These are phyloP conservation scores for Malassezia dermatis DNA, from an alignment of 1,284 basidiomycete species.

Conservation along the genomic window DNA sequence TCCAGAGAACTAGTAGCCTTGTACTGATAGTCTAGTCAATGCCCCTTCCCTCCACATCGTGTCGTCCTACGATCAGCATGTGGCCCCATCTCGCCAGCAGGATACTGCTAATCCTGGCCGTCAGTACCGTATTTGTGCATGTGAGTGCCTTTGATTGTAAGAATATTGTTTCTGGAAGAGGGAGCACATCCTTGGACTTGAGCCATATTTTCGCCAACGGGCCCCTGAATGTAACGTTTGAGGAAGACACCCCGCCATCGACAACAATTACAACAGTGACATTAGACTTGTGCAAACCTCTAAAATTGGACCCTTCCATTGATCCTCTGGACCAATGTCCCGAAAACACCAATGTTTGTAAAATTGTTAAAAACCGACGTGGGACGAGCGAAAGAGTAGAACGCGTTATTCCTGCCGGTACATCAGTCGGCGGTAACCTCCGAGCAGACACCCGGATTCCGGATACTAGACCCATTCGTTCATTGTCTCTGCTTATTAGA, in stretches of 20 bases:
- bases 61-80: not conserved
- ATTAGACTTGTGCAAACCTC: conserved; percentile 10
- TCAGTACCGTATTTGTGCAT: not conserved
- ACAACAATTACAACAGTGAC: conserved; percentile 20
- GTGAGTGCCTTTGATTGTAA: not conserved
- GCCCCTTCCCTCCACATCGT: not conserved
- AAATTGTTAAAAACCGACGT: not conserved
- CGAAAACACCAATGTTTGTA: conserved; percentile 3
- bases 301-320: not conserved
- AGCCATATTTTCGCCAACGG: not conserved
- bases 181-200: not conserved
- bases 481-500: not conserved
- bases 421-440: not conserved
- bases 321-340: conserved; percentile 2
- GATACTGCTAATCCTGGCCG: not conserved
- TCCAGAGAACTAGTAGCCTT: conserved; percentile 11
- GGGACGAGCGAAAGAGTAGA: not conserved
- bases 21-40: not conserved
- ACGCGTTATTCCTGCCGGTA: conserved; percentile 3
- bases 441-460: not conserved
- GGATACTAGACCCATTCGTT: no score
- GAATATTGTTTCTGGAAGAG: not conserved
- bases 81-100: not conserved
- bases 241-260: conserved; percentile 16
- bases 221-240: not conserved